Percentiles rank a stretch among this genome's conserved stretches.
Conservation (phyloP, 2,329 filamentous ascomycete species). For the Parafenestella ontariensis region DNA sequence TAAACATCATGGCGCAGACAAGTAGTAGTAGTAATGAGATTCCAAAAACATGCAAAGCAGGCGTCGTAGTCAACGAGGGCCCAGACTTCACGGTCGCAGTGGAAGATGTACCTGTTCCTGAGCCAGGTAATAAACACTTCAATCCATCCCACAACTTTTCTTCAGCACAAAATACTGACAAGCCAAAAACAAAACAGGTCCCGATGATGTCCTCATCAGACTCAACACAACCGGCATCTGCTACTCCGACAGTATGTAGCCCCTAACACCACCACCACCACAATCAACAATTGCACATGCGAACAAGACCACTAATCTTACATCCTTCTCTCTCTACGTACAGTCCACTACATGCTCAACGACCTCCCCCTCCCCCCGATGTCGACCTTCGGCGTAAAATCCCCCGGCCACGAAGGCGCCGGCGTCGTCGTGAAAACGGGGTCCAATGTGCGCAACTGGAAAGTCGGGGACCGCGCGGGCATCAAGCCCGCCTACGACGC, state of each 20-base stretch:
- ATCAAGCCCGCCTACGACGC: conserved; percentile 58
- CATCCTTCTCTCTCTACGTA: not conserved
- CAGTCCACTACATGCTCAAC: conserved; percentile 61
- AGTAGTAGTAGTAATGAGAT: conserved; percentile 32
- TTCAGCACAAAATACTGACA: not conserved
- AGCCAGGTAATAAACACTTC: conserved; percentile 53
- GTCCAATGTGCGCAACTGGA: conserved; percentile 58
- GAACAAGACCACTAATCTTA: not conserved
- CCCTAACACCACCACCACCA: too few species aligned
- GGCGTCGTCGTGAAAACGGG: conserved; percentile 63
- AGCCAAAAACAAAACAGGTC: conserved; percentile 39
- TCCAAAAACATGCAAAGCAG: conserved; percentile 57
- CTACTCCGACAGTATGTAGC: conserved; percentile 53
- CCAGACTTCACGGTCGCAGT: conserved; percentile 56
- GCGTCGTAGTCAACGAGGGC: conserved; percentile 58
- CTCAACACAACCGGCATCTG: conserved; percentile 65
- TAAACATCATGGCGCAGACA: too few species aligned
- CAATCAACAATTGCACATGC: not conserved
- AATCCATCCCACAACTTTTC: too few species aligned
- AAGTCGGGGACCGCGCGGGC: conserved; percentile 30
- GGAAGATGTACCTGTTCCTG: conserved; percentile 54
- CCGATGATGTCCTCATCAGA: conserved; percentile 62
- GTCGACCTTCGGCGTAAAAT: conserved; percentile 50
- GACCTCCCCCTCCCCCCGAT: conserved; percentile 53
- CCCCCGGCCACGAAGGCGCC: conserved; percentile 62